Conservation (phyloP, 1,139 yeast species). For the Geotrichum fermentans region DNA sequence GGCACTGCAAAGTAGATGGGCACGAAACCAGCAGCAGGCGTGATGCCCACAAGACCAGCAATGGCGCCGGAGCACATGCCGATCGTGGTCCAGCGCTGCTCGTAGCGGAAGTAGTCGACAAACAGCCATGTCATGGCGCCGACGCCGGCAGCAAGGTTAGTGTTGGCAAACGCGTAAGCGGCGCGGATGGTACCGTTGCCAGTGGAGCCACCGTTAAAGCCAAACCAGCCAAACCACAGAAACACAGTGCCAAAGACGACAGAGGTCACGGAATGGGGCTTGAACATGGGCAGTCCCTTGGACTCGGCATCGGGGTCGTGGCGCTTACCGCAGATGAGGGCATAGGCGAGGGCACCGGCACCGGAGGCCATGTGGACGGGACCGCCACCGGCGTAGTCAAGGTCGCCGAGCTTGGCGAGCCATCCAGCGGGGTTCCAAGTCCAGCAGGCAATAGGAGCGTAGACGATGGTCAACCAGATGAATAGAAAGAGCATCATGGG, state of each 20-base stretch:
- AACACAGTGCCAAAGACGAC: constrained; percentile 91
- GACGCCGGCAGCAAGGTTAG: constrained; percentile 85
- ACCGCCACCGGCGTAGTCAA: constrained; percentile 98
- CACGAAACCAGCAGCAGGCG: constrained; percentile 96
- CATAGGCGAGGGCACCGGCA: constrained; percentile 89
- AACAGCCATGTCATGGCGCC: constrained; percentile 95
- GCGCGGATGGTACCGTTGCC: constrained; percentile 89
- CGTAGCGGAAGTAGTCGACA: constrained; percentile 82
- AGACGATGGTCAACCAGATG: constrained; percentile 92
- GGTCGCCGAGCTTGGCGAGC: constrained; percentile 73
- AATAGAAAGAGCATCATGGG: constrained; percentile 95
- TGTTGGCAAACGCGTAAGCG: constrained; percentile 87
- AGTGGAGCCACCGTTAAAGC: constrained; percentile 96
- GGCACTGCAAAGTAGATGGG: constrained; percentile 84
- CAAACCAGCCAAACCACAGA: constrained; percentile 98
- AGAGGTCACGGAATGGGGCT: constrained; percentile 84
- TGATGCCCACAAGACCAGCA: constrained; percentile 91
- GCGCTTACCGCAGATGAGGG: constrained; percentile 86
- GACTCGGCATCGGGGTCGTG: constrained; percentile 56
- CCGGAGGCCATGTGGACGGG: constrained; percentile 96
- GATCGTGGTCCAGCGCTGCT: constrained; percentile 90
- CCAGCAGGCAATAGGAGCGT: constrained; percentile 95
- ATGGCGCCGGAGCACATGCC: constrained; percentile 92
- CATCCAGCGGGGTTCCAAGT: constrained; percentile 94
- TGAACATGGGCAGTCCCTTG: constrained; percentile 73